Evolutionary conservation across 2,329 filamentous ascomycete genomes (phyloP).

Genomic region (Microcera coccophila): DNA sequence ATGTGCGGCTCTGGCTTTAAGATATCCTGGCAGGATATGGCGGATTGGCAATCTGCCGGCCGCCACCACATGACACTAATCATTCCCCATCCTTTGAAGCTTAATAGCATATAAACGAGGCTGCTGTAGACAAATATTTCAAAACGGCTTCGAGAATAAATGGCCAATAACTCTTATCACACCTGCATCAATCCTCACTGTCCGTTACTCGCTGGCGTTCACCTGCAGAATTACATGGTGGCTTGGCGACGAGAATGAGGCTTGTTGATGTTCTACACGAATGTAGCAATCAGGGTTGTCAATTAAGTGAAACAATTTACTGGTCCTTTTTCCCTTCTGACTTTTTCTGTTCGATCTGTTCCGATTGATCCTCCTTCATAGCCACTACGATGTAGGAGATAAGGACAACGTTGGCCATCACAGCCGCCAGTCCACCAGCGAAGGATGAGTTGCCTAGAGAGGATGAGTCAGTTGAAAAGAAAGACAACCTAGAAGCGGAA

Average conservation of each 20-base stretch:
- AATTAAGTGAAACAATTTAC: slow-evolving; percentile 21
- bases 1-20: slow-evolving; percentile 16
- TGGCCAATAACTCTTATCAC: too few species aligned
- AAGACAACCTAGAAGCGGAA: slow-evolving; percentile 4
- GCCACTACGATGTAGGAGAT: slow-evolving; percentile 89
- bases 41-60: slow-evolving; percentile 22
- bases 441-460: slow-evolving; percentile 77
- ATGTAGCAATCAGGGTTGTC: not conserved
- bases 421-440: slow-evolving; percentile 77
- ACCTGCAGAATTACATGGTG: too few species aligned
- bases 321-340: slow-evolving; percentile 49
- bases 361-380: slow-evolving; percentile 74
- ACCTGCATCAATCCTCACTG: too few species aligned
- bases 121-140: slow-evolving; percentile 17
- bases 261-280: too few species aligned
- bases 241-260: too few species aligned
- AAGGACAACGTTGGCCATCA: slow-evolving; percentile 88
- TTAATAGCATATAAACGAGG: slow-evolving; percentile 27
- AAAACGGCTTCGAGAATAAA: too few species aligned
- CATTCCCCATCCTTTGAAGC: slow-evolving; percentile 17
- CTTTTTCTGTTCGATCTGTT: slow-evolving; percentile 42
- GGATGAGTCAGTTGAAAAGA: slow-evolving; percentile 10
- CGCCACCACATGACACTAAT: slow-evolving; percentile 23
- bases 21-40: slow-evolving; percentile 11
- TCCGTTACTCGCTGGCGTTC: too few species aligned